Percentiles rank a stretch among this genome's conserved stretches.
Conservation (phyloP, 768 basidiomycete genomes). For the Kwoniella bestiolae region DNA sequence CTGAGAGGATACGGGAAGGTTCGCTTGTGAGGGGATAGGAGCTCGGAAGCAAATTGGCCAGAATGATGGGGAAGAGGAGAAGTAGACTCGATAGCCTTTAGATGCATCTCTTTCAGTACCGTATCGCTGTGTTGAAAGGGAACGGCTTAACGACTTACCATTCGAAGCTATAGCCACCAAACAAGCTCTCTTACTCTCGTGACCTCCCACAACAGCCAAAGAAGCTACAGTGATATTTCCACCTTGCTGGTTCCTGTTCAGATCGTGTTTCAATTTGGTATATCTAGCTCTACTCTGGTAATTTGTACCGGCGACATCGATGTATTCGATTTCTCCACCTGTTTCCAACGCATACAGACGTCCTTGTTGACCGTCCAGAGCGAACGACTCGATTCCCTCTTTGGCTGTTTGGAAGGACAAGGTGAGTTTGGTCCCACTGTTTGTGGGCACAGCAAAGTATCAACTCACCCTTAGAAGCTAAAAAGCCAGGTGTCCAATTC, state of each 20-base stretch:
- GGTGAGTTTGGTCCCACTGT: too few species aligned
- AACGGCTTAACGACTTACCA: constrained; percentile 41
- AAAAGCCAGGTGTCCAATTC: constrained; percentile 77
- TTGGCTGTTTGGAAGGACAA: constrained; percentile 15
- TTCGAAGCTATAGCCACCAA: constrained; percentile 80
- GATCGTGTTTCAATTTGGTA: constrained; percentile 8
- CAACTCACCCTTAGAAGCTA: constrained; percentile 68
- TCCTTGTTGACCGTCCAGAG: constrained; percentile 48
- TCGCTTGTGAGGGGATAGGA: constrained; percentile 58
- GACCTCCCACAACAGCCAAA: constrained; percentile 69
- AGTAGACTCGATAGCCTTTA: constrained; percentile 22
- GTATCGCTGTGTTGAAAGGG: background rate
- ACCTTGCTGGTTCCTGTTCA: constrained; percentile 14
- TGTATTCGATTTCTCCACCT: constrained; percentile 48
- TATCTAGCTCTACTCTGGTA: constrained; percentile 36
- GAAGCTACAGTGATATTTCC: constrained; percentile 62
- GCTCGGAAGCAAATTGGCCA: constrained; percentile 35
- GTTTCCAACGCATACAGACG: constrained; percentile 54
- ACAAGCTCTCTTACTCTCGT: constrained; percentile 72
- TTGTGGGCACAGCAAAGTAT: too few species aligned
- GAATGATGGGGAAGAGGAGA: constrained; percentile 3
- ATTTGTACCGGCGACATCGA: constrained; percentile 38
- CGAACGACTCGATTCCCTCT: constrained; percentile 50
- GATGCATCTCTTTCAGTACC: constrained; percentile 8
- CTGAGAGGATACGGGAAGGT: constrained; percentile 72